Evolutionary conservation across 768 basidiomycete species (phyloP), one percentile per base, ranked within the genome.

Genomic region (Amyloporia xantha): DNA sequence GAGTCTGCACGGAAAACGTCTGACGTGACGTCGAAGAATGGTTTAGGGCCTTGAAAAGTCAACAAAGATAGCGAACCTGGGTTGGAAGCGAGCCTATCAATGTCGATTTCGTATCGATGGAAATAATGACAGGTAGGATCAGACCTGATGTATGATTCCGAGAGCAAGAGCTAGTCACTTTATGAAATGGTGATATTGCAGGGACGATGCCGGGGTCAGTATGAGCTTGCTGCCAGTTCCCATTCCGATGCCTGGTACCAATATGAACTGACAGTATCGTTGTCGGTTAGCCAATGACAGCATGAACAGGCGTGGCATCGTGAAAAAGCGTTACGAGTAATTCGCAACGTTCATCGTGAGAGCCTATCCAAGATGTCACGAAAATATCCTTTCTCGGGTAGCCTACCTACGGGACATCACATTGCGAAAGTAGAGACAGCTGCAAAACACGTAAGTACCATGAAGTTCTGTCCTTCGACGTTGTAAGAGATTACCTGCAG

Each of bases 161-260:
- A 68, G 39, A 1, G 61, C 62, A n/a, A 77, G 58, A 9, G 68
- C 65, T 35, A 67, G 62, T 30, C 64, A 62, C 49, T 54, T 62
- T 43, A 63, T 64, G 57, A 75, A 79, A 55, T 74, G 70, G 42
- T 75, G 75, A 2, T 71, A 63, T 15, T 73, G 60, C 28, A 76
- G 64, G 10, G 68, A 68, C 41, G 73, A 56, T 2, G 74, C 69
- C 1, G 77, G 78, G 15, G 75, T 55, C 59, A 74, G 76, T 19
- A 75, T 56, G 21, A 76, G 55, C 0, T 73, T 71, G 28, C 68
- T 65, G 3, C 73, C 73, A 2, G 75, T 55, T 1, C 78, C 78
- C 66, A 76, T 71, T 4, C 73, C 76, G 21, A 81, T 61, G 1
- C 72, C 77, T 62, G 79, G 77, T 0, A 73, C 62, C 1, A 79